Percentiles rank a stretch among this genome's conserved stretches.
Evolutionary conservation across 768 basidiomycete genomes (phyloP).

Genomic region (Rhodosporidiobolus sp.): DNA sequence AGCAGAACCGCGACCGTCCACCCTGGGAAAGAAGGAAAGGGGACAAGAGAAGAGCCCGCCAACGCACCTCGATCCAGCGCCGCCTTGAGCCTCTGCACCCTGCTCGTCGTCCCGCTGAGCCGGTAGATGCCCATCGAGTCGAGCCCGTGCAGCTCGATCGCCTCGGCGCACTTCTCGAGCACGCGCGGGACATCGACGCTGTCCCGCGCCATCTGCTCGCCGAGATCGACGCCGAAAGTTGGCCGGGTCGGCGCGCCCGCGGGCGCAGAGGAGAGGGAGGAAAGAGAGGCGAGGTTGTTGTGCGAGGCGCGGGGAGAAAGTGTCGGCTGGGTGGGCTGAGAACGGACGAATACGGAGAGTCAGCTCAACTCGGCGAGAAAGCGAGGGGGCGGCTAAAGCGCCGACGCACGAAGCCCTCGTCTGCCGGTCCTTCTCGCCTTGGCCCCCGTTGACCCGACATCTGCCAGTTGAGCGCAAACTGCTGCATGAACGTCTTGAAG

Average conservation of each 20-base stretch:
- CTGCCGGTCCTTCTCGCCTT: slow-evolving; percentile 78
- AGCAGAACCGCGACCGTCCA: not conserved
- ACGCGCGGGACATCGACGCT: slow-evolving; percentile 82
- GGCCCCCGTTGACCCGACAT: slow-evolving; percentile 59
- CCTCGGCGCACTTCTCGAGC: slow-evolving; percentile 79
- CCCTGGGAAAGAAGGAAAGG: too few species aligned
- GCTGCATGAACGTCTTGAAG: slow-evolving; percentile 96
- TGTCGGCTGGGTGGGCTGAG: slow-evolving; percentile 33
- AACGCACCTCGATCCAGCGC: slow-evolving; percentile 74
- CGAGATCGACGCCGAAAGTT: slow-evolving; percentile 90
- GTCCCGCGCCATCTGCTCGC: slow-evolving; percentile 90
- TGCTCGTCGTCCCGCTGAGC: slow-evolving; percentile 83
- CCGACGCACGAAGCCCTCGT: slow-evolving; percentile 78
- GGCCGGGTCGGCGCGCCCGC: slow-evolving; percentile 49
- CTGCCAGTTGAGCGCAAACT: slow-evolving; percentile 87
- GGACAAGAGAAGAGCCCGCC: not conserved
- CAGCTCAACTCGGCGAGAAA: not conserved
- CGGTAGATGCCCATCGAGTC: slow-evolving; percentile 85
- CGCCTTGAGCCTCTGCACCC: slow-evolving; percentile 76
- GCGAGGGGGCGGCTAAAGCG: too few species aligned
- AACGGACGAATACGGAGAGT: slow-evolving; percentile 45
- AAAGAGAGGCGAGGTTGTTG: slow-evolving; percentile 27
- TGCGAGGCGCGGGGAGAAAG: slow-evolving; percentile 41
- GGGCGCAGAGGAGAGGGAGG: slow-evolving; percentile 16
- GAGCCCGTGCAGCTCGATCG: slow-evolving; percentile 87